Base-by-base conservation (phyloP, 768 basidiomycete genomes). In the Lentinus brumalis region DNA sequence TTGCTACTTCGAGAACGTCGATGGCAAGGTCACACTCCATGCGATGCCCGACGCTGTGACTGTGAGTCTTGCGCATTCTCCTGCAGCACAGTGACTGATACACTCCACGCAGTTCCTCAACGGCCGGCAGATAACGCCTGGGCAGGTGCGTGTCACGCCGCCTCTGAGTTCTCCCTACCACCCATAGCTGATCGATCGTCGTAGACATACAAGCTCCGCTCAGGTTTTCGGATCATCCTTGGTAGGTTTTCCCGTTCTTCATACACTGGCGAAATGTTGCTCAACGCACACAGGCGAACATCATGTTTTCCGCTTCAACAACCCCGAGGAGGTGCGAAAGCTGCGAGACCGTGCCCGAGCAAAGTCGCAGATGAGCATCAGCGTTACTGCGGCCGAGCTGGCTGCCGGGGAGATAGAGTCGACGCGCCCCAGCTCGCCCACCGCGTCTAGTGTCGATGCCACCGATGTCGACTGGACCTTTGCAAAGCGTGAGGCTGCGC, bases 231-330 rank as follows among this genome's bases (percentile, higher is more conserved):
- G 32, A 92, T 99, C 70, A 99, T 99, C 72, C 84, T 99, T 53
- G 96, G 92, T 92, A 68, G 59, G 83, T 76, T 54, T 7, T 56
- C 16, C 26, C 2, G 12, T 10, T 52, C 10, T 18, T 56, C 39
- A 8, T n/a, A 18, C 21, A 21, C 7, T 41, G 35, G 18, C 15
- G 51, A 35, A 45, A 55, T 31, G 56, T 7, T 42, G n/a, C 50
- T 38, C 50, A 55, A 45, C 12, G 12, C 52, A 64, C 55, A 21
- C 61, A 93, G 92, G 96, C 56, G 96, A 98, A 67, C 88, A 94
- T 65, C 97, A 99, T 77, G 95, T 98, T 57, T 99, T 99, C 75
- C 86, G 97, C 16, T 98, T 97, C 76, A 98, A 92, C 70, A 91
- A 96, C 69, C 94, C 94, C 0, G 93, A 95, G 73, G 93, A 94